phyloP scores from a whole-genome alignment of 192 early-diverging fungal species.

The Coemansia reversa region DNA sequence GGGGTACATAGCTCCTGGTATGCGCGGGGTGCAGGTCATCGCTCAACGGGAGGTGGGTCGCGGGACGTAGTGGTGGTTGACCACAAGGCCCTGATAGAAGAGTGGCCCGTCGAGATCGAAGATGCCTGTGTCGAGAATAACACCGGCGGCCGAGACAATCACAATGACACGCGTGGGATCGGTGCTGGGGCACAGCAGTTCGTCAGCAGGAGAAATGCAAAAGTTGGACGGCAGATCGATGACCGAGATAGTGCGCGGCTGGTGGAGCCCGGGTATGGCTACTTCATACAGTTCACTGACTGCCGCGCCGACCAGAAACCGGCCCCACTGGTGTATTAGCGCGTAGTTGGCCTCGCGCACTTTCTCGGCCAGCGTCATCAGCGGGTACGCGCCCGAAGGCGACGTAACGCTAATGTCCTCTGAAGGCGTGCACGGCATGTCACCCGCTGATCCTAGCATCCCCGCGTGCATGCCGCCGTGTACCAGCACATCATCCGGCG shows the following conservation, averaged over 20 bases:
- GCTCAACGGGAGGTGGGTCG: neutral
- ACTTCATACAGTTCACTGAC: constrained; percentile 37
- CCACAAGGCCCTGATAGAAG: constrained; percentile 37
- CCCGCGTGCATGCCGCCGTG: neutral
- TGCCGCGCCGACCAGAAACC: constrained; percentile 29
- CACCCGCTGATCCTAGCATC: neutral
- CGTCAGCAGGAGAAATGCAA: constrained; percentile 49
- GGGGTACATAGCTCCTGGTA: neutral
- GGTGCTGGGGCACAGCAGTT: constrained; percentile 44
- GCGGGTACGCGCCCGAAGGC: constrained; percentile 23
- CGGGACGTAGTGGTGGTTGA: constrained; percentile 23
- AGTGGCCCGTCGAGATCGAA: constrained; percentile 43
- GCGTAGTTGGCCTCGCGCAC: constrained; percentile 42
- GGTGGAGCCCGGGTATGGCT: constrained; percentile 6
- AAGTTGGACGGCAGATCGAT: constrained; percentile 45
- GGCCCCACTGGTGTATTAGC: constrained; percentile 48
- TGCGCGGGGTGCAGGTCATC: neutral
- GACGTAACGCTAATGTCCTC: constrained; percentile 20
- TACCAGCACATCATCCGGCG: constrained; percentile 20
- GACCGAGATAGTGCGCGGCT: constrained; percentile 22
- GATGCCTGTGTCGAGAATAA: constrained; percentile 41
- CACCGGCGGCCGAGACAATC: constrained; percentile 32
- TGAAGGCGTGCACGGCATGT: constrained; percentile 10
- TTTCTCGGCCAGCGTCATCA: constrained; percentile 35
- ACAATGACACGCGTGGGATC: constrained; percentile 44